Conservation (phyloP, 2,329 filamentous ascomycete species). For the Botrytis fabae region DNA sequence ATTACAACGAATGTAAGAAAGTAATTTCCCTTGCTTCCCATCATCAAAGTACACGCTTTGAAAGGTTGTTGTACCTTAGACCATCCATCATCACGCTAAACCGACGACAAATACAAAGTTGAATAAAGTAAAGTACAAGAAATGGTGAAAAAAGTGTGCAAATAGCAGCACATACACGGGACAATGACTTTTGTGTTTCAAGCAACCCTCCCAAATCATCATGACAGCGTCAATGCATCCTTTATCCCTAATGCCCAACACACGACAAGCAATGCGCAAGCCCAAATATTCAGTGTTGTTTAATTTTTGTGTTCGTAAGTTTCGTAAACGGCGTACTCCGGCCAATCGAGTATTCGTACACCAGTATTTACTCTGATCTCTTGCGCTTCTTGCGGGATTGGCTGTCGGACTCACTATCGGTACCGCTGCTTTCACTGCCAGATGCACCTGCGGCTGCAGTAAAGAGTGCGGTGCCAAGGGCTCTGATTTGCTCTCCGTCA, state of each 20-base stretch:
- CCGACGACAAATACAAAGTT: conserved; percentile 34
- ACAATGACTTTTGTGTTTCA: conserved; percentile 38
- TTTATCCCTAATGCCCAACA: conserved; percentile 33
- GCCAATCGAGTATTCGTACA: conserved; percentile 30
- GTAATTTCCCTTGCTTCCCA: conserved; percentile 25
- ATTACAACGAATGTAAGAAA: conserved; percentile 42
- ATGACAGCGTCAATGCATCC: conserved; percentile 37
- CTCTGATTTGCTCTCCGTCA: conserved; percentile 62
- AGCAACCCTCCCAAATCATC: conserved; percentile 34
- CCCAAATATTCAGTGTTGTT: conserved; percentile 35
- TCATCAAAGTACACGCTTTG: conserved; percentile 28
- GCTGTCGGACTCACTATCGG: conserved; percentile 48
- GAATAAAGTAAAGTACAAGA: conserved; percentile 39
- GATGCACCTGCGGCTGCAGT: conserved; percentile 74
- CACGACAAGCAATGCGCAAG: conserved; percentile 30
- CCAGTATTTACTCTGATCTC: conserved; percentile 58
- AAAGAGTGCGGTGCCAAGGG: conserved; percentile 76
- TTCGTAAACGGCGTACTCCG: conserved; percentile 33
- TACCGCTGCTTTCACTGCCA: conserved; percentile 61
- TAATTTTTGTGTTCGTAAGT: conserved; percentile 35
- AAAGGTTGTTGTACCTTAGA: conserved; percentile 25
- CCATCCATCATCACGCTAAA: conserved; percentile 42
- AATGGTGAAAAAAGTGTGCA: conserved; percentile 33
- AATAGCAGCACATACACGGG: conserved; percentile 29
- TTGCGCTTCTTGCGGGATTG: conserved; percentile 73